Evolutionary conservation across 148 eudicot species (phyloP).

Genomic region (Spergularia bocconei): DNA sequence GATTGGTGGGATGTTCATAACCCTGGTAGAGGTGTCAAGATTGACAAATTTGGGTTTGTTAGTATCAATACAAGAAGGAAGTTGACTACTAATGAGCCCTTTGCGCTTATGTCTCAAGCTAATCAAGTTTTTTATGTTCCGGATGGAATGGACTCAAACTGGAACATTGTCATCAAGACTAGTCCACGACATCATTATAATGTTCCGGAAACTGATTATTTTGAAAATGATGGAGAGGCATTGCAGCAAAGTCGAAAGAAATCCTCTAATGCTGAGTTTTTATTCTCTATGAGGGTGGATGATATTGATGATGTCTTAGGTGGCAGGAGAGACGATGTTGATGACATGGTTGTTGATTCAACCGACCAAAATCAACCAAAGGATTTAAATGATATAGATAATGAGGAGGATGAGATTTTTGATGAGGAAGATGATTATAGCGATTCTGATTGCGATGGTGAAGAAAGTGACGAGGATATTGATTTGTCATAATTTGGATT

Average conservation of each 20-base stretch:
- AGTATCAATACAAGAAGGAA: too few species aligned
- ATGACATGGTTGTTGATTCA: neutral
- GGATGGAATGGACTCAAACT: too few species aligned
- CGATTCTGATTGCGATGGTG: neutral
- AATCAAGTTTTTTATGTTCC: neutral
- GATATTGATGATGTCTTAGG: neutral
- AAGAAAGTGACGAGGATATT: neutral
- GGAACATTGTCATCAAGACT: neutral
- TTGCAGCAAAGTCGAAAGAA: neutral
- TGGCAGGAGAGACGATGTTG: neutral
- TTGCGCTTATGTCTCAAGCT: too few species aligned
- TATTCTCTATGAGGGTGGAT: neutral
- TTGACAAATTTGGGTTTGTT: too few species aligned
- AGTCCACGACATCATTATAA: neutral
- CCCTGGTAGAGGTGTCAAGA: too few species aligned
- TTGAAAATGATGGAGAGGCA: conserved; percentile 1
- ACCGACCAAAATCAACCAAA: neutral
- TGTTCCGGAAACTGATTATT: neutral
- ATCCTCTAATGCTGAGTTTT: neutral
- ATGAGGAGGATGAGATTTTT: neutral
- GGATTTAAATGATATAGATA: neutral
- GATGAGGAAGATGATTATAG: neutral
- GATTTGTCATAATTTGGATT: neutral
- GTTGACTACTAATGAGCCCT: too few species aligned
- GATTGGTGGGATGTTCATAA: conserved; percentile 25